Percentiles rank a stretch among this genome's conserved stretches.
Evolutionary conservation across 768 basidiomycete species (phyloP).

Genomic region (Tulasnella sp.): DNA sequence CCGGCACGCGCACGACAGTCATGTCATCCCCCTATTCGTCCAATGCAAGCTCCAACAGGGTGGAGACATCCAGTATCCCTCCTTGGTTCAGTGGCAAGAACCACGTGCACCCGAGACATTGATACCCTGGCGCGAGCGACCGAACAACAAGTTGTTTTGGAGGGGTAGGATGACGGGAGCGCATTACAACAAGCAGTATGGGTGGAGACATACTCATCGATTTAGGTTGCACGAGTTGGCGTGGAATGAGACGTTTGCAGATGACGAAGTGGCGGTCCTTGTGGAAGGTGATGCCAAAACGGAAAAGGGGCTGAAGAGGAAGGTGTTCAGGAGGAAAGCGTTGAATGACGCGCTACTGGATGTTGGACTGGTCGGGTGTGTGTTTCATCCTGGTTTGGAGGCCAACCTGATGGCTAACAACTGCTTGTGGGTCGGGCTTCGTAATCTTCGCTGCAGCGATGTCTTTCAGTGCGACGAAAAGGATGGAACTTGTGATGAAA

Average conservation of each 20-base stretch:
- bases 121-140: slow-evolving; percentile 9
- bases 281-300: neutral
- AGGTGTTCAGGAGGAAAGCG: slow-evolving; percentile 12
- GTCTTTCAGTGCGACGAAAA: slow-evolving; percentile 27
- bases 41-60: slow-evolving; percentile 22
- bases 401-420: neutral
- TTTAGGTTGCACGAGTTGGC: slow-evolving; percentile 12
- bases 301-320: neutral
- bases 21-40: slow-evolving; percentile 19
- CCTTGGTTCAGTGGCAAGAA: neutral
- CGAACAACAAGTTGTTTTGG: slow-evolving; percentile 3
- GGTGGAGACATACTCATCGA: slow-evolving; percentile 11
- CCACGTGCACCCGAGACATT: neutral
- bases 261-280: neutral
- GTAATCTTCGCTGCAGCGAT: neutral
- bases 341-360: slow-evolving; percentile 30
- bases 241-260: neutral
- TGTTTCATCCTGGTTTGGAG: neutral
- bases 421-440: neutral
- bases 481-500: slow-evolving; percentile 32
- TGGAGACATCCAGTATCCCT: slow-evolving; percentile 9
- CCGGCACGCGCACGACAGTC: neutral
- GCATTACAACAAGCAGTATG: neutral
- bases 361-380: slow-evolving; percentile 29
- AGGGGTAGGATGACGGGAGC: slow-evolving; percentile 8